Evolutionary conservation across 2,329 filamentous ascomycete species (phyloP), one percentile per base, ranked within the genome.

Genomic region (Chaetothyriales sp.): DNA sequence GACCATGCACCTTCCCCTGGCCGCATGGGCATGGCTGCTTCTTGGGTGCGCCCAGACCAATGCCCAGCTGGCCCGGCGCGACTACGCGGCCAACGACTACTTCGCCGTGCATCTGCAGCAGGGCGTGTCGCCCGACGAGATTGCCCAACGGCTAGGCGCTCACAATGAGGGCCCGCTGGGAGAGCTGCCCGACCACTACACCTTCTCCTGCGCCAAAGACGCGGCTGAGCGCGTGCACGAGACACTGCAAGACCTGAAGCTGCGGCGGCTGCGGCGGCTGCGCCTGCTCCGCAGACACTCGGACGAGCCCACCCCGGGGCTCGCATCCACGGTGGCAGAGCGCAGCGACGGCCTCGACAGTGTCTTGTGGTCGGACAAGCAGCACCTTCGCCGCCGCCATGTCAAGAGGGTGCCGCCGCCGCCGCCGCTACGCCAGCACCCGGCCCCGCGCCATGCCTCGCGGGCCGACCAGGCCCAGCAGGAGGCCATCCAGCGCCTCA

Each of bases 21-120:
- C 50, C 47, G 48, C 55, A 54, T 58, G 56, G 53, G 71, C 75
- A 66, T 70, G 80, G 48, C 66, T 74, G 51, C 71, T 76, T 67
- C 68, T 81, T 47, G 70, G 75, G 54, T 75, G 63, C 67, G 58
- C 69, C 22, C 46, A 28, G 15, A 9, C 25, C 5, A 45, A 29
- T 25, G 44, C 47, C 18, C n/a, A 46, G n/a, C 50, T 51, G 28
- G 44, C n/a, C 13, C 71, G 75, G 56, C 83, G 86, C 61, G 78
- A 92, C 64, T 86, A 94, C 73, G 78, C 85, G 48, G 75, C 78
- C 43, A 81, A 89, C 69, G 90, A 98, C 68, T 97, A 94, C 71
- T 95, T 97, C 67, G 89, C 94, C 58, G 75, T 98, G 46, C 86
- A 95, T 59, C 77, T 98, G 63, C 79, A 84, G 54, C 71, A 78